Conservation (phyloP, 2,329 filamentous ascomycete species). For the Verticillium albo-atrum region DNA sequence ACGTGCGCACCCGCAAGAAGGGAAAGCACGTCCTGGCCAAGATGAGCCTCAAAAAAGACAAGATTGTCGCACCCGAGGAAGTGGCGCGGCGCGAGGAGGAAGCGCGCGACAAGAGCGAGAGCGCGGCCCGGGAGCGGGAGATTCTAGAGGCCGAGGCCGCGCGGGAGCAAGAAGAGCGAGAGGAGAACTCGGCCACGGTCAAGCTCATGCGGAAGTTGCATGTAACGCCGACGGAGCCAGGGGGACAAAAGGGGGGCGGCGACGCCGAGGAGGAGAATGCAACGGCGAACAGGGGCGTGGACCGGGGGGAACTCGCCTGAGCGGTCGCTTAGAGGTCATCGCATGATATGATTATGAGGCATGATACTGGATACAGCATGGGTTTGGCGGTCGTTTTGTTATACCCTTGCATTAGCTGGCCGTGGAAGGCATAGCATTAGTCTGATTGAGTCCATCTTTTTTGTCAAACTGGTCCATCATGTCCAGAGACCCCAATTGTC, state of each 20-base stretch:
- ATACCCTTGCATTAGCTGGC: not conserved
- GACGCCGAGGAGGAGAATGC: slow-evolving; percentile 11
- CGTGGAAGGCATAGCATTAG: not conserved
- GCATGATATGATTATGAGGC: not conserved
- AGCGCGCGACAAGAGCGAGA: slow-evolving; percentile 55
- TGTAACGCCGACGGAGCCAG: slow-evolving; percentile 21
- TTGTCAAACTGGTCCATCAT: not conserved
- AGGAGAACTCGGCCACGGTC: slow-evolving; percentile 15
- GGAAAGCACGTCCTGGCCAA: slow-evolving; percentile 52
- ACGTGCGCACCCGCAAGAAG: slow-evolving; percentile 63
- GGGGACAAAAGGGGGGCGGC: slow-evolving; percentile 16
- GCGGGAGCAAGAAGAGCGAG: slow-evolving; percentile 32
- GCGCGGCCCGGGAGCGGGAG: slow-evolving; percentile 46
- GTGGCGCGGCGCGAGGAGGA: slow-evolving; percentile 53
- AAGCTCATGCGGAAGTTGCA: slow-evolving; percentile 37
- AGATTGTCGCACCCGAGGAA: slow-evolving; percentile 57
- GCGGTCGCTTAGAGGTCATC: not conserved
- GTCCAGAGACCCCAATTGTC: too few relatives aligned
- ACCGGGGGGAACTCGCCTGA: not conserved
- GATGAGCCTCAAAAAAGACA: slow-evolving; percentile 49
- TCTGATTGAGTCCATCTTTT: not conserved
- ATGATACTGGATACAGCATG: not conserved
- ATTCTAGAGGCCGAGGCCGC: slow-evolving; percentile 33
- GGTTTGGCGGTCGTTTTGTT: not conserved
- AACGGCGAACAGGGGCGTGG: not conserved